phyloP scores from a whole-genome alignment of 805 yeast species.

The Brettanomyces sp. region DNA sequence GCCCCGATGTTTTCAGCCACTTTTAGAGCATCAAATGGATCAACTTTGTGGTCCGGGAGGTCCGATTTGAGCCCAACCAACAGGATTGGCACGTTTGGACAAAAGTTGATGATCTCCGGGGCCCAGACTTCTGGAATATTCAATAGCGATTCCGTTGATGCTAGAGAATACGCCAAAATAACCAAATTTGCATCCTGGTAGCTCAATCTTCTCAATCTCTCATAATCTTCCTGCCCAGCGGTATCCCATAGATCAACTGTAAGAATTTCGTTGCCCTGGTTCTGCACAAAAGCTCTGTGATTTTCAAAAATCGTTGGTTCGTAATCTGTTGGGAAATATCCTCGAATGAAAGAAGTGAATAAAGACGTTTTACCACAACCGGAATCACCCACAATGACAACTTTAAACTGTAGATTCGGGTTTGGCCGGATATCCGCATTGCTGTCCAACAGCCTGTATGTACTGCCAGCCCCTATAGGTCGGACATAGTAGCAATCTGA shows the following conservation, averaged over 20 bases:
- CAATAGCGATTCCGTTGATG: conserved; percentile 50
- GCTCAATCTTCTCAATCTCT: conserved; percentile 75
- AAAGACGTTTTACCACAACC: conserved; percentile 98
- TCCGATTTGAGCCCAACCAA: conserved; percentile 83
- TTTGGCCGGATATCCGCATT: conserved; percentile 4
- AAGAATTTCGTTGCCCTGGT: conserved; percentile 78
- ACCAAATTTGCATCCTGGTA: conserved; percentile 77
- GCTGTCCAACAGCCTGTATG: neutral
- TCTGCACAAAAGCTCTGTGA: conserved; percentile 86
- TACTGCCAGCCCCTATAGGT: neutral
- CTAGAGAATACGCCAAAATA: conserved; percentile 67
- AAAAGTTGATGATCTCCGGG: conserved; percentile 77
- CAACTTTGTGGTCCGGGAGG: conserved; percentile 29
- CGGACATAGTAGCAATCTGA: neutral
- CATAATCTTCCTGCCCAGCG: conserved; percentile 91
- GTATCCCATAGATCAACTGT: conserved; percentile 92
- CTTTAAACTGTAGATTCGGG: conserved; percentile 21
- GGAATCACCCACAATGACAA: conserved; percentile 97
- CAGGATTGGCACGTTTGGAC: conserved; percentile 69
- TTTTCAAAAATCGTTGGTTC: conserved; percentile 97
- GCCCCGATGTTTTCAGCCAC: conserved; percentile 47
- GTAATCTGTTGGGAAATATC: conserved; percentile 93
- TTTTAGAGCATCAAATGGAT: conserved; percentile 16
- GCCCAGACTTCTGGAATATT: conserved; percentile 78
- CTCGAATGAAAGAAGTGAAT: conserved; percentile 88